Percentiles rank a stretch among this genome's conserved stretches.
These are phyloP conservation scores for Pseudogymnoascus sp. DNA, from an alignment of 2,329 filamentous ascomycete genomes.

Conservation along the genomic window DNA sequence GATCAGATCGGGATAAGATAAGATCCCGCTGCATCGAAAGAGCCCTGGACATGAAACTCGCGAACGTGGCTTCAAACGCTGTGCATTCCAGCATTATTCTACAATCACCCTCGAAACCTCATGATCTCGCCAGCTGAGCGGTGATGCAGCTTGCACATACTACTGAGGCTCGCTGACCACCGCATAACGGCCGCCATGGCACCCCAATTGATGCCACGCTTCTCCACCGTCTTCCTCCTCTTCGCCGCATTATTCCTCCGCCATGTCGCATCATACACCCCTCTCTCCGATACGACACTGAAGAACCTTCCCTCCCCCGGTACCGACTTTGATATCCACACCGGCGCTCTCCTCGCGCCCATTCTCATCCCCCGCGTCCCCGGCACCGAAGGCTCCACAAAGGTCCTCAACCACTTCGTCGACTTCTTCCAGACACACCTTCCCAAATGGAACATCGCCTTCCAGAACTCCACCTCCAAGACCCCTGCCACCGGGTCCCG, in stretches of 20 bases:
- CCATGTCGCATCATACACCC: slow-evolving; percentile 19
- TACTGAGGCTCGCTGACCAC: slow-evolving; percentile 1
- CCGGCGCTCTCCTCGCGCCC: slow-evolving; percentile 69
- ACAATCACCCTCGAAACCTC: neutral
- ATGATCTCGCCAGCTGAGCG: neutral
- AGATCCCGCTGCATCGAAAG: neutral
- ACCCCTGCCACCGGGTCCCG: slow-evolving; percentile 67
- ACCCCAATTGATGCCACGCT: neutral
- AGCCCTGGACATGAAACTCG: neutral
- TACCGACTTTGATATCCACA: slow-evolving; percentile 68
- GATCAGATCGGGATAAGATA: neutral
- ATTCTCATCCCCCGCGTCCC: slow-evolving; percentile 84
- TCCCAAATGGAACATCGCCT: slow-evolving; percentile 69
- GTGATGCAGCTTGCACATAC: neutral
- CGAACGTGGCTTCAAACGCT: neutral
- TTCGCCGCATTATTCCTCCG: neutral
- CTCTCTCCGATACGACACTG: slow-evolving; percentile 68
- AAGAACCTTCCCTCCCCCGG: slow-evolving; percentile 62
- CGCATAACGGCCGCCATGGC: neutral
- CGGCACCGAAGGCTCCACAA: slow-evolving; percentile 66
- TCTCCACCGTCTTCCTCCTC: neutral
- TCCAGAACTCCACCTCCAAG: slow-evolving; percentile 82
- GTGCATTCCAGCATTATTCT: neutral
- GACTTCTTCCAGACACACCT: slow-evolving; percentile 69
- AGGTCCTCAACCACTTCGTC: slow-evolving; percentile 72